These are phyloP conservation scores for Fusarium sp. DNA, from an alignment of 2,329 filamentous ascomycete species.

Conservation along the genomic window DNA sequence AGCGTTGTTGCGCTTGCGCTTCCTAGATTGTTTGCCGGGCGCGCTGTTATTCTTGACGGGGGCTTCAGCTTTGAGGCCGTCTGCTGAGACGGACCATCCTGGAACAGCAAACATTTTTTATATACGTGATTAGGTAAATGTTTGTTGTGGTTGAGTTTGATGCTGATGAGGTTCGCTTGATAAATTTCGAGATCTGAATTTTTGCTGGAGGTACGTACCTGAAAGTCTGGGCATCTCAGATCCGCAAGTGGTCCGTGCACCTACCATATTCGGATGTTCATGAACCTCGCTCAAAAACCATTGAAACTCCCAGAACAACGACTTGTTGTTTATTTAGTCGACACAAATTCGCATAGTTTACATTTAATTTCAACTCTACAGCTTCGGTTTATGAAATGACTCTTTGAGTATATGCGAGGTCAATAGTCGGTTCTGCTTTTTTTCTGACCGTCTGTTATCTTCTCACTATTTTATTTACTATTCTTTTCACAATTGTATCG, in stretches of 20 bases:
- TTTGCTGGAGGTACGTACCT: constrained; percentile 31
- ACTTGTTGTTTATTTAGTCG: not conserved
- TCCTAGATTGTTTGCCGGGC: constrained; percentile 64
- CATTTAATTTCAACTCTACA: too few relatives aligned
- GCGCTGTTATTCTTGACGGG: constrained; percentile 49
- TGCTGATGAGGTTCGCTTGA: constrained; percentile 18
- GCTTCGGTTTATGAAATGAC: too few relatives aligned
- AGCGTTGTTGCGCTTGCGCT: constrained; percentile 63
- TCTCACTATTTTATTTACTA: not conserved
- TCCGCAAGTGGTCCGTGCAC: constrained; percentile 15
- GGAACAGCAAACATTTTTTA: constrained; percentile 87
- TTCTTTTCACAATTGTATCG: not conserved
- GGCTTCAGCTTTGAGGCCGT: constrained; percentile 77
- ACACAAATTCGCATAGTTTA: too few relatives aligned
- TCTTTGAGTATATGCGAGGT: not conserved
- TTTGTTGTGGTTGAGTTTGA: constrained; percentile 21
- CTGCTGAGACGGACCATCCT: constrained; percentile 87
- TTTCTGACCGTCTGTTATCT: not conserved
- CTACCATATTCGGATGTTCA: constrained; percentile 10
- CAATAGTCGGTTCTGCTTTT: not conserved
- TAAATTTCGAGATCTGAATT: constrained; percentile 32
- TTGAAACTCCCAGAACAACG: not conserved
- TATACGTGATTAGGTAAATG: not conserved
- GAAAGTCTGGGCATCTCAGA: not conserved
- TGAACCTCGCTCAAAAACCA: not conserved